phyloP scores from a whole-genome alignment of 2,329 filamentous ascomycete genomes.

The Trichoderma guizhouense region DNA sequence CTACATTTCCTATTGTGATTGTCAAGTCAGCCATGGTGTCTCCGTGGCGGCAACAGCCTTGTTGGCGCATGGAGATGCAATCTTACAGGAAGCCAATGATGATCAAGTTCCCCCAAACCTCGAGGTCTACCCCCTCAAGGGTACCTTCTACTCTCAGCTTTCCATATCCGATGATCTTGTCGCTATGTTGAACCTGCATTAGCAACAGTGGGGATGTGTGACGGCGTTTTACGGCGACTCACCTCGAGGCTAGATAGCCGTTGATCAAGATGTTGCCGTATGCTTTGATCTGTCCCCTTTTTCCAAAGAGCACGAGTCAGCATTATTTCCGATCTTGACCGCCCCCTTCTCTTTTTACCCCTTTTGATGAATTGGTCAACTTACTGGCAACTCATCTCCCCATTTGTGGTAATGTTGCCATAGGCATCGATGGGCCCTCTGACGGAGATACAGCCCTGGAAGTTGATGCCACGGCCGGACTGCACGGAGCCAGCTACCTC shows the following conservation, averaged over 20 bases:
- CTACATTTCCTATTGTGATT: conserved; percentile 37
- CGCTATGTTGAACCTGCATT: conserved; percentile 26
- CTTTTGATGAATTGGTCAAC: conserved; percentile 30
- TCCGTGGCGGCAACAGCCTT: background rate
- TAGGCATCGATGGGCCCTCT: conserved; percentile 46
- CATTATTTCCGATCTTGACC: conserved; percentile 20
- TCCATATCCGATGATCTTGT: conserved; percentile 46
- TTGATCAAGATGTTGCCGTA: conserved; percentile 44
- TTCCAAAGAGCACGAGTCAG: background rate
- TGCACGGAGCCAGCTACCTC: conserved; percentile 47
- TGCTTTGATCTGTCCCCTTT: conserved; percentile 44
- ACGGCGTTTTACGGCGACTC: conserved; percentile 20
- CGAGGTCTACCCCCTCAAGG: conserved; percentile 41
- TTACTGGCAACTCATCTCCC: conserved; percentile 43
- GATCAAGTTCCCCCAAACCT: conserved; percentile 46
- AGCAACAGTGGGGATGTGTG: background rate
- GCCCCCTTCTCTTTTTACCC: conserved; percentile 21
- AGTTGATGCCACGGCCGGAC: conserved; percentile 42
- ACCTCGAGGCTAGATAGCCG: conserved; percentile 40
- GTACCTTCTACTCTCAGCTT: conserved; percentile 44
- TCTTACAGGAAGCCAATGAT: conserved; percentile 45
- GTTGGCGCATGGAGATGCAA: background rate
- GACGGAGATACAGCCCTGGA: conserved; percentile 45
- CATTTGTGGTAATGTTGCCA: conserved; percentile 41
- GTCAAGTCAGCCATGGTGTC: background rate